Evolutionary conservation across 2,329 filamentous ascomycete genomes (phyloP).

Genomic region (Penicillium sp.): DNA sequence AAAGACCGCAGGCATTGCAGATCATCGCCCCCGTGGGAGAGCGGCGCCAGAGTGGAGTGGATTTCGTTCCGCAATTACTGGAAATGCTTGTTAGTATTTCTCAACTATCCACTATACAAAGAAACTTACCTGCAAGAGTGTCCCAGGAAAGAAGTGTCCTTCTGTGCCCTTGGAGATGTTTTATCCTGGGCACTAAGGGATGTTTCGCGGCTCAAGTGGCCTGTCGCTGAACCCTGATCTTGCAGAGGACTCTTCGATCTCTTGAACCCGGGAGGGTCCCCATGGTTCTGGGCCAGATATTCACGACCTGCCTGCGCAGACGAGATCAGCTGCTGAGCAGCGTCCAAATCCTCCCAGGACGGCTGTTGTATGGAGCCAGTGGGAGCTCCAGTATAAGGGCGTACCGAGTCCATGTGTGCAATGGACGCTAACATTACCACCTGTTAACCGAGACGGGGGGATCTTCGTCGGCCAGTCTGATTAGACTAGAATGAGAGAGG

Average conservation of each 20-base stretch:
- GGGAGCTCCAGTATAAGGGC: slow-evolving; percentile 29
- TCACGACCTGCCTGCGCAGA: slow-evolving; percentile 44
- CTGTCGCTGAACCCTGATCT: slow-evolving; percentile 16
- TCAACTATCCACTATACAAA: background rate
- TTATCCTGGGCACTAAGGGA: slow-evolving; percentile 19
- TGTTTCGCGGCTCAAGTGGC: slow-evolving; percentile 16
- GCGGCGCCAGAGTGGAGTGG: slow-evolving; percentile 89
- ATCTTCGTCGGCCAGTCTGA: background rate
- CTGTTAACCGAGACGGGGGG: slow-evolving; percentile 4
- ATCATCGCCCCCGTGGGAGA: slow-evolving; percentile 92
- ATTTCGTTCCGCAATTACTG: slow-evolving; percentile 95
- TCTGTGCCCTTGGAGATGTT: slow-evolving; percentile 34
- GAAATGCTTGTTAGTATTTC: slow-evolving; percentile 8
- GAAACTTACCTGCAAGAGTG: slow-evolving; percentile 40
- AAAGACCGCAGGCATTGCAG: slow-evolving; percentile 95
- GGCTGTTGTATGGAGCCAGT: slow-evolving; percentile 39
- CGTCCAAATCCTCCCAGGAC: slow-evolving; percentile 46
- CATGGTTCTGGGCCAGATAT: slow-evolving; percentile 27
- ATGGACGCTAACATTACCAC: slow-evolving; percentile 37
- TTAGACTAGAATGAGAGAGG: slow-evolving; percentile 1
- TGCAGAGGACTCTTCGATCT: slow-evolving; percentile 14
- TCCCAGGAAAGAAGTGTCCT: slow-evolving; percentile 38
- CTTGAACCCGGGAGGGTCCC: slow-evolving; percentile 19
- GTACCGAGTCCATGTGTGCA: slow-evolving; percentile 36
- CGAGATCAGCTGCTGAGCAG: slow-evolving; percentile 47